phyloP scores from a whole-genome alignment of 2,329 filamentous ascomycete genomes.

The Scortechinia acanthostroma region DNA sequence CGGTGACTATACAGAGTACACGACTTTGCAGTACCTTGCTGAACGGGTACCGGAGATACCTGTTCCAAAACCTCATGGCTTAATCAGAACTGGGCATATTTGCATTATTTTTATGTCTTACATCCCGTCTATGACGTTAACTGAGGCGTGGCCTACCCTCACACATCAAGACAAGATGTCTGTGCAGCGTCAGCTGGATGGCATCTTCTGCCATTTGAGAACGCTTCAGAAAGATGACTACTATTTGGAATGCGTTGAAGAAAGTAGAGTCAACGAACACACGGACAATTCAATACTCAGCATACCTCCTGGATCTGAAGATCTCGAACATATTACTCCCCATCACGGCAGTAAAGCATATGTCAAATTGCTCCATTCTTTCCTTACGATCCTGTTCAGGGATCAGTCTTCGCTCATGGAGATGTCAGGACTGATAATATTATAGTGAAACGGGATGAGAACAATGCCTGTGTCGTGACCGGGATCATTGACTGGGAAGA shows the following conservation, averaged over 20 bases:
- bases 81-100: too few relatives aligned
- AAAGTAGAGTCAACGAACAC: not conserved
- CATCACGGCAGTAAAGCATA: slow-evolving; percentile 11
- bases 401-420: not conserved
- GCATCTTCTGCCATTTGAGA: not conserved
- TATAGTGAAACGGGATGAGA: slow-evolving; percentile 12
- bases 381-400: slow-evolving; percentile 6
- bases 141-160: not conserved
- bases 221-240: not conserved
- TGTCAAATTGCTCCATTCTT: slow-evolving; percentile 11
- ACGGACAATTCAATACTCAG: not conserved
- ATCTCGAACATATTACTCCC: too few relatives aligned
- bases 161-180: not conserved
- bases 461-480: slow-evolving; percentile 9
- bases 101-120: not conserved
- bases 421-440: slow-evolving; percentile 4
- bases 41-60: not conserved
- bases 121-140: not conserved
- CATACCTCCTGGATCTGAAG: too few relatives aligned
- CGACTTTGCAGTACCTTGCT: not conserved
- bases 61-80: not conserved
- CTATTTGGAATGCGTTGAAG: not conserved
- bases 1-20: not conserved
- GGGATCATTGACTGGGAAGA: slow-evolving; percentile 20
- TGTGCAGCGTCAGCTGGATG: not conserved